A percentile compares a stretch with the other conserved stretches of the same genome.
These are phyloP conservation scores for Pleurozium schreberi DNA, from an alignment of 225 moss, liverwort and hornwort genomes.

Conservation along the genomic window DNA sequence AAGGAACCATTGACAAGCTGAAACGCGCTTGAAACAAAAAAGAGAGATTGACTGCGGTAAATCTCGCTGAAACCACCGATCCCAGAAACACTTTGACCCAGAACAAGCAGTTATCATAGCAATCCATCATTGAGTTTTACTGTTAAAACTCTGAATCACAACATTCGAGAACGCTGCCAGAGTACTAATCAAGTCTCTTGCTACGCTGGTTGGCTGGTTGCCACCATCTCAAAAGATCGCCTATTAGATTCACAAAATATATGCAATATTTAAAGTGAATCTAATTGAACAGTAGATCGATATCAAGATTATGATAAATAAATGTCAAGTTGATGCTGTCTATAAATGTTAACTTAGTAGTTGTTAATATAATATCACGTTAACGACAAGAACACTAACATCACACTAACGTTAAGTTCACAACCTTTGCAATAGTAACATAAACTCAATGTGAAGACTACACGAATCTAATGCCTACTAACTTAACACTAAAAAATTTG, in stretches of 20 bases:
- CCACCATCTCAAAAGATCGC: background rate
- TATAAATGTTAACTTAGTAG: background rate
- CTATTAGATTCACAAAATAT: background rate
- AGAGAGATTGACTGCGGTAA: background rate
- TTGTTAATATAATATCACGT: background rate
- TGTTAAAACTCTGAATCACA: background rate
- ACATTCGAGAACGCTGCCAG: background rate
- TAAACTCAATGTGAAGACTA: background rate
- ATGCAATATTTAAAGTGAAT: background rate
- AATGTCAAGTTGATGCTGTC: background rate
- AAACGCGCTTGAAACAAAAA: background rate
- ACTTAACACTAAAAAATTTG: background rate
- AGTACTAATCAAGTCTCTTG: background rate
- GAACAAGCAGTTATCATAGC: background rate
- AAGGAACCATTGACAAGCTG: conserved; percentile 4
- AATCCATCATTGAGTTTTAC: background rate
- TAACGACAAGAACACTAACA: background rate
- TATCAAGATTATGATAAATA: background rate
- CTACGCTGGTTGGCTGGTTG: background rate
- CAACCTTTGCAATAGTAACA: background rate
- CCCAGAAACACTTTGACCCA: background rate
- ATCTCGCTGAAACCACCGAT: background rate
- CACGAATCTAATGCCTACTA: background rate
- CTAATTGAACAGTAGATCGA: background rate
- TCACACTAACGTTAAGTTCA: background rate